Evolutionary conservation across 176 grass and related monocot species (phyloP).

Genomic region (Aechmea fasciata): DNA sequence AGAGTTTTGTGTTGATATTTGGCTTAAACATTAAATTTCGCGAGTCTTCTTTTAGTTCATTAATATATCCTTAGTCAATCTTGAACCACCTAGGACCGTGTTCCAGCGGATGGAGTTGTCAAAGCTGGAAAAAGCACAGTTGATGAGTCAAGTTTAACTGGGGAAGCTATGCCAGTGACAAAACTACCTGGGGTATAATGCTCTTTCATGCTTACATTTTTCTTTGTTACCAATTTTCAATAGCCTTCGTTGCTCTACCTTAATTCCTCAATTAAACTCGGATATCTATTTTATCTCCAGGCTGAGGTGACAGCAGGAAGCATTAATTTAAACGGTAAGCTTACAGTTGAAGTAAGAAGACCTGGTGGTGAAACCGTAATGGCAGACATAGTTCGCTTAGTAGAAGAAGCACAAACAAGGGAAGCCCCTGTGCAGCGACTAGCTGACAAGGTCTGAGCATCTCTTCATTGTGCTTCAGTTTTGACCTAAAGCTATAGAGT

Average conservation of each 20-base stretch:
- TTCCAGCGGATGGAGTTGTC: constrained; percentile 89
- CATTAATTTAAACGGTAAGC: constrained; percentile 92
- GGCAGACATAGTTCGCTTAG: constrained; percentile 87
- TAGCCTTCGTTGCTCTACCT: background rate
- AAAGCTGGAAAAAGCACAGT: constrained; percentile 87
- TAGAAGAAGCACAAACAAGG: constrained; percentile 92
- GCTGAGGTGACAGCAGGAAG: constrained; percentile 85
- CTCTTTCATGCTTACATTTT: constrained; percentile 8
- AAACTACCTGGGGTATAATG: constrained; percentile 72
- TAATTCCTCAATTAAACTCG: background rate
- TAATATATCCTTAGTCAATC: constrained; percentile 14
- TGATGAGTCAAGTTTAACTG: constrained; percentile 97
- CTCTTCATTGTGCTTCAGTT: background rate
- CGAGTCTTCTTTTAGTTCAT: constrained; percentile 9
- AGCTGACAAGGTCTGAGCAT: constrained; percentile 70
- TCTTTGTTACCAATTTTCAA: background rate
- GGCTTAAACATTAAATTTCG: constrained; percentile 2
- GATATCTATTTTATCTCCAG: constrained; percentile 31
- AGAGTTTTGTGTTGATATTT: too few species aligned
- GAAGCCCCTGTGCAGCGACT: constrained; percentile 86
- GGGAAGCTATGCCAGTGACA: constrained; percentile 90
- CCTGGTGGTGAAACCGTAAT: constrained; percentile 89
- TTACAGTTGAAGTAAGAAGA: constrained; percentile 85
- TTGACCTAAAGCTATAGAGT: background rate
- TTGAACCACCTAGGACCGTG: constrained; percentile 56